Evolutionary conservation across 2,329 filamentous ascomycete species (phyloP).

Genomic region (Botrytis porri): DNA sequence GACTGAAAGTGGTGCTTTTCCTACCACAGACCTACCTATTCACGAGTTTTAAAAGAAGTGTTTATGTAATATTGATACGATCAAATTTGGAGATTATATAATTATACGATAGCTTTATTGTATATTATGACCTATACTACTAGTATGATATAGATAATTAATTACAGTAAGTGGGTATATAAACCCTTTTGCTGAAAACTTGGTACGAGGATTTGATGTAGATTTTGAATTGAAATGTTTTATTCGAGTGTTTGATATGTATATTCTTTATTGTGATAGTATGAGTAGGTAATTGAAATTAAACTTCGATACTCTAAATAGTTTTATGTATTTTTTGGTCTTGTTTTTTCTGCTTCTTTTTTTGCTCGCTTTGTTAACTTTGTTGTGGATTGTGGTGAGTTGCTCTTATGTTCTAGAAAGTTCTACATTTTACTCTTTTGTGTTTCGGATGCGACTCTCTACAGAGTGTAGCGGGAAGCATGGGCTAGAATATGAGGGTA

Average conservation of each 20-base stretch:
- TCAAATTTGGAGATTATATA: neutral
- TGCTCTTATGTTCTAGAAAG: neutral
- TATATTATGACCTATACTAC: neutral
- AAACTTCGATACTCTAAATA: fast-evolving
- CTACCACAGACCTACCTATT: neutral
- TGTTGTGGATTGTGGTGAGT: neutral
- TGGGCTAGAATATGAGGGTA: too few species aligned
- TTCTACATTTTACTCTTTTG: neutral
- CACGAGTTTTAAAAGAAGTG: neutral
- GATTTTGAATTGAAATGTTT: too few species aligned
- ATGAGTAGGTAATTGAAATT: too few species aligned
- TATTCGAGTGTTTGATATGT: too few species aligned
- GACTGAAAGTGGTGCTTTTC: neutral
- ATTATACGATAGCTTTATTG: neutral
- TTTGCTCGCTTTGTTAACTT: neutral
- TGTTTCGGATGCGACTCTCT: too few species aligned
- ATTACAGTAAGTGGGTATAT: neutral
- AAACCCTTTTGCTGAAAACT: too few species aligned
- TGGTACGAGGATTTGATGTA: too few species aligned
- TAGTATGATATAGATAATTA: neutral
- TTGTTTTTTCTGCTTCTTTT: too few species aligned
- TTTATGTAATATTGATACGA: neutral
- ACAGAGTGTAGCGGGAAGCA: too few species aligned
- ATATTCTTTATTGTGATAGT: too few species aligned
- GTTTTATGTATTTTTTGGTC: neutral